Conservation (phyloP, 2,329 filamentous ascomycete species). For the Clonostachys rhizophaga region DNA sequence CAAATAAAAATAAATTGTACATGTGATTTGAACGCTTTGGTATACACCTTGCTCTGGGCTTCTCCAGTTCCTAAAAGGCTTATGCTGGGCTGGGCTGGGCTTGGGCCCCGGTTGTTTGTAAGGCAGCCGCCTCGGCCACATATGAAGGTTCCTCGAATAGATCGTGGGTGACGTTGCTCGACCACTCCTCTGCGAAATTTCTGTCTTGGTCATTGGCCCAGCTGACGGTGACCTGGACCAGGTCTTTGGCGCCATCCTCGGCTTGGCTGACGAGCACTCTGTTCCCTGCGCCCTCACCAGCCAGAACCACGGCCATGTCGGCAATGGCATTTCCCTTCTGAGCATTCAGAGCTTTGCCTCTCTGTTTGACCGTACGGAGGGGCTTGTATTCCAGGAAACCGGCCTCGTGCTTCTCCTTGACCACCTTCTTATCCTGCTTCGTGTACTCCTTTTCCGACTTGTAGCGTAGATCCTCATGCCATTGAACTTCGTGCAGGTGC, state of each 20-base stretch:
- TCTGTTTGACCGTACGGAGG: constrained; percentile 31
- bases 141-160: constrained; percentile 23
- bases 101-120: background rate
- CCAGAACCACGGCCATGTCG: constrained; percentile 56
- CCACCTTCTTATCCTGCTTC: constrained; percentile 23
- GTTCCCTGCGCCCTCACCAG: constrained; percentile 46
- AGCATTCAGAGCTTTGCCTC: constrained; percentile 49
- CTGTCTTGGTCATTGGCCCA: constrained; percentile 46
- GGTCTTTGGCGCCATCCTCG: constrained; percentile 11
- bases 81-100: background rate
- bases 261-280: constrained; percentile 26
- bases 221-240: constrained; percentile 39
- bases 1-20: no score
- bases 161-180: constrained; percentile 47
- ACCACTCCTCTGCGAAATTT: constrained; percentile 42
- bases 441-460: constrained; percentile 26
- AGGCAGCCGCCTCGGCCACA: constrained; percentile 1
- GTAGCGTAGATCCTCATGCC: constrained; percentile 43
- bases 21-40: no score
- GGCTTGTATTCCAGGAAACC: constrained; percentile 16
- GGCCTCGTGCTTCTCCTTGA: constrained; percentile 17
- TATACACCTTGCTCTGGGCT: no score
- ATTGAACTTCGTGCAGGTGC: constrained; percentile 56
- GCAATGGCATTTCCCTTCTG: constrained; percentile 59
- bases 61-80: background rate